phyloP scores from a whole-genome alignment of 2,329 filamentous ascomycete genomes.

The Ophiostoma himal-ulmi region DNA sequence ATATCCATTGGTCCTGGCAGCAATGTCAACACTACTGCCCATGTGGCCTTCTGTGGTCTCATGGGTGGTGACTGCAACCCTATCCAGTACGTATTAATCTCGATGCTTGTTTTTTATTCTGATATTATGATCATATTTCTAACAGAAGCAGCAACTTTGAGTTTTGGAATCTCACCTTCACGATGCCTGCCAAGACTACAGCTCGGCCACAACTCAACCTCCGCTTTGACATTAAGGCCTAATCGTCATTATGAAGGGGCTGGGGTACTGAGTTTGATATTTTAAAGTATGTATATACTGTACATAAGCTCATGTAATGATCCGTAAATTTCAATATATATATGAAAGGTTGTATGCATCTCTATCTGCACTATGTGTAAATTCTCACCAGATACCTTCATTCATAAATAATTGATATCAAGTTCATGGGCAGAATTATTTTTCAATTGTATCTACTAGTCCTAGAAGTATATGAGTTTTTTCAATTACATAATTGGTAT shows the following conservation, averaged over 20 bases:
- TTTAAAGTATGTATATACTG: no score
- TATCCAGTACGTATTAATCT: conserved; percentile 25
- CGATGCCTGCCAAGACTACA: conserved; percentile 33
- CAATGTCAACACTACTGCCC: conserved; percentile 38
- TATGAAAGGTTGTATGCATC: no score
- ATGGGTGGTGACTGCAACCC: conserved; percentile 33
- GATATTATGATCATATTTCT: not conserved
- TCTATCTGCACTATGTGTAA: no score
- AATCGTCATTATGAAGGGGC: not conserved
- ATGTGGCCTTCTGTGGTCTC: conserved; percentile 40
- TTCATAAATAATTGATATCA: no score
- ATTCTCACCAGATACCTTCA: no score
- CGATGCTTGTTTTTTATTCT: not conserved
- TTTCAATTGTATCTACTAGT: no score
- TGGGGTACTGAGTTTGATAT: no score
- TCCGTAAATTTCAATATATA: no score
- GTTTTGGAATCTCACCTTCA: conserved; percentile 43
- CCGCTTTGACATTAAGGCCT: conserved; percentile 13
- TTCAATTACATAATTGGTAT: no score
- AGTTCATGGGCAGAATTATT: no score
- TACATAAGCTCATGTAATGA: no score
- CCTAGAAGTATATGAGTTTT: no score
- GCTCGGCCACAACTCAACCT: conserved; percentile 20
- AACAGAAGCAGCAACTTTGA: conserved; percentile 37
- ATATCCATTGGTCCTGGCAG: conserved; percentile 39